These are phyloP conservation scores for Ophiostoma sp. DNA, from an alignment of 2,329 filamentous ascomycete species.

Conservation along the genomic window DNA sequence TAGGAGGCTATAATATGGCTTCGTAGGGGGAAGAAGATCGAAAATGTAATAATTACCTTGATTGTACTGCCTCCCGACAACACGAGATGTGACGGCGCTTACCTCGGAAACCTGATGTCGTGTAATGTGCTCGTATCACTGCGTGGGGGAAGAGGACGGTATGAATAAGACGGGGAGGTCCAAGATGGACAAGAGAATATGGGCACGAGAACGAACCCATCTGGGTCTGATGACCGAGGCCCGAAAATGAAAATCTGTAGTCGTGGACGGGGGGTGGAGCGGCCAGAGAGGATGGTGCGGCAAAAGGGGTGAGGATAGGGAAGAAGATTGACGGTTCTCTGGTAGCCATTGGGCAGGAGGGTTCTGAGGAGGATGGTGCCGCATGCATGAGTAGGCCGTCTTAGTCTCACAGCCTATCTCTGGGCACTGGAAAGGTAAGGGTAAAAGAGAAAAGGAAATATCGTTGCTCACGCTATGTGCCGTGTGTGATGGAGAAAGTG, in stretches of 20 bases:
- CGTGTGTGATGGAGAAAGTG: too few species aligned
- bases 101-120: background rate
- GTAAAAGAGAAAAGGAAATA: background rate
- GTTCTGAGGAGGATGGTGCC: constrained; percentile 1
- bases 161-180: background rate
- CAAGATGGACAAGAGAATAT: background rate
- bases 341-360: background rate
- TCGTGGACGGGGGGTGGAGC: background rate
- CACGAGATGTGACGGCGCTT: background rate
- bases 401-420: background rate
- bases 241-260: background rate
- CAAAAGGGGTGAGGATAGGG: background rate
- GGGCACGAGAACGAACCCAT: background rate
- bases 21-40: background rate
- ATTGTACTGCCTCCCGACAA: background rate
- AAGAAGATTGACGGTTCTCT: background rate
- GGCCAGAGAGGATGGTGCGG: background rate
- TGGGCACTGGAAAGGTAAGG: background rate
- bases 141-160: background rate
- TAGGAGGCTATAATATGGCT: background rate
- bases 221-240: background rate
- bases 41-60: background rate
- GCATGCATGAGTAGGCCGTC: constrained; percentile 5
- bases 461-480: too few species aligned
- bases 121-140: background rate